phyloP scores from a whole-genome alignment of 2,329 filamentous ascomycete species.

The Penicillium sp. region DNA sequence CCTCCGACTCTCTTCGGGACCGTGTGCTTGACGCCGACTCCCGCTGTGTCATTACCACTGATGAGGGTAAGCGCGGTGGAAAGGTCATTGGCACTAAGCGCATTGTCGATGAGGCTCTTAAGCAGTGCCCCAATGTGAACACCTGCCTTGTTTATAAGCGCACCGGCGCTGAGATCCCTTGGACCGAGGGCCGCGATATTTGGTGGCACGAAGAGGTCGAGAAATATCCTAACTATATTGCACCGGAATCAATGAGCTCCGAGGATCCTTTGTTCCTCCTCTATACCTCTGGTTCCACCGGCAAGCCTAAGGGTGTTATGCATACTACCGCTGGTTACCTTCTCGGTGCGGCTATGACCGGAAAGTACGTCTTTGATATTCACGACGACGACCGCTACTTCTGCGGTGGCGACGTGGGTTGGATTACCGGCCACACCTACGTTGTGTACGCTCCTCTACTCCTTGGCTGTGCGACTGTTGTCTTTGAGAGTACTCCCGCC shows the following conservation, averaged over 20 bases:
- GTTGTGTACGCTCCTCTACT: constrained; percentile 95
- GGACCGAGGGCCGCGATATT: constrained; percentile 81
- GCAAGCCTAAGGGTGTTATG: constrained; percentile 98
- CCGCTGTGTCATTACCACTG: constrained; percentile 92
- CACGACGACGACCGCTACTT: constrained; percentile 93
- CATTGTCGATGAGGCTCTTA: constrained; percentile 96
- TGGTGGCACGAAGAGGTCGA: constrained; percentile 99
- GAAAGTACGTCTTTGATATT: constrained; percentile 98
- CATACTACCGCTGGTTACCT: constrained; percentile 95
- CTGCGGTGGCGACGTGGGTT: constrained; percentile 96
- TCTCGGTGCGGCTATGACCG: constrained; percentile 86
- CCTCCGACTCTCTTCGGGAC: constrained; percentile 90
- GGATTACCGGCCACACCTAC: constrained; percentile 98
- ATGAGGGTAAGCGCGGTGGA: constrained; percentile 96
- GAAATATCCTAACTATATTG: constrained; percentile 91
- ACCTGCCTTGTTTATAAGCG: constrained; percentile 91
- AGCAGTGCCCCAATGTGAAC: constrained; percentile 86
- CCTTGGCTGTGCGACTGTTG: constrained; percentile 88
- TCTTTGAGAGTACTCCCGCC: constrained; percentile 96
- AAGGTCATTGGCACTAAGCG: constrained; percentile 98
- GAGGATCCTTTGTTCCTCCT: constrained; percentile 97
- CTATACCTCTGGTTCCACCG: constrained; percentile 96
- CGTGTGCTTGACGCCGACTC: constrained; percentile 87
- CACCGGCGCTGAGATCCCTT: constrained; percentile 87
- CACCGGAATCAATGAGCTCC: constrained; percentile 83